Conservation (phyloP, 1,139 yeast species). For the Geotrichum europaeum region DNA sequence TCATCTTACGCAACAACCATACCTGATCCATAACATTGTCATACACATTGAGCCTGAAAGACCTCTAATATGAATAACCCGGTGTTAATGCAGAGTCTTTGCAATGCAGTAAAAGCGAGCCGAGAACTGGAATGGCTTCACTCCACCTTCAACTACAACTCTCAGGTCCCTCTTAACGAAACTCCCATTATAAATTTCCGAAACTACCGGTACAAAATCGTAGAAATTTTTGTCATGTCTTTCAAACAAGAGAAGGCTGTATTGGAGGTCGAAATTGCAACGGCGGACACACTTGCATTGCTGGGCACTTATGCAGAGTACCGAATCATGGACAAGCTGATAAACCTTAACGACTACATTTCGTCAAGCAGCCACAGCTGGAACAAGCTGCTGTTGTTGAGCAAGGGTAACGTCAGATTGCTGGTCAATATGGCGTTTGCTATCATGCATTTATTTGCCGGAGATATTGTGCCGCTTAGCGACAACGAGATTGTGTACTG, state of each 20-base stretch:
- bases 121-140: conserved; percentile 17
- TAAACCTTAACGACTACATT: conserved; percentile 10
- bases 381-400: conserved; percentile 14
- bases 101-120: neutral
- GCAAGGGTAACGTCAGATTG: conserved; percentile 14
- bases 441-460: conserved; percentile 18
- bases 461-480: conserved; percentile 13
- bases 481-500: conserved; percentile 18
- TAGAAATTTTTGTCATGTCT: conserved; percentile 17
- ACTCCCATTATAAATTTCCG: conserved; percentile 19
- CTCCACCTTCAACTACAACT: conserved; percentile 6
- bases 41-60: too few relatives aligned
- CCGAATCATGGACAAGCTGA: conserved; percentile 4
- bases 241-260: conserved; percentile 18
- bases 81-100: too few relatives aligned
- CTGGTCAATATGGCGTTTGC: conserved; percentile 16
- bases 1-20: too few relatives aligned
- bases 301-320: conserved; percentile 17
- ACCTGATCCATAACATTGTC: too few relatives aligned
- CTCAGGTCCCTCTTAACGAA: conserved; percentile 14
- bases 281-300: conserved; percentile 15
- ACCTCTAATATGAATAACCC: too few relatives aligned
- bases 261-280: conserved; percentile 16
- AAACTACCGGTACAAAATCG: conserved; percentile 19
- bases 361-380: conserved; percentile 13